Evolutionary conservation across 1,284 basidiomycete genomes (phyloP).

Genomic region (Agaricales sp.): DNA sequence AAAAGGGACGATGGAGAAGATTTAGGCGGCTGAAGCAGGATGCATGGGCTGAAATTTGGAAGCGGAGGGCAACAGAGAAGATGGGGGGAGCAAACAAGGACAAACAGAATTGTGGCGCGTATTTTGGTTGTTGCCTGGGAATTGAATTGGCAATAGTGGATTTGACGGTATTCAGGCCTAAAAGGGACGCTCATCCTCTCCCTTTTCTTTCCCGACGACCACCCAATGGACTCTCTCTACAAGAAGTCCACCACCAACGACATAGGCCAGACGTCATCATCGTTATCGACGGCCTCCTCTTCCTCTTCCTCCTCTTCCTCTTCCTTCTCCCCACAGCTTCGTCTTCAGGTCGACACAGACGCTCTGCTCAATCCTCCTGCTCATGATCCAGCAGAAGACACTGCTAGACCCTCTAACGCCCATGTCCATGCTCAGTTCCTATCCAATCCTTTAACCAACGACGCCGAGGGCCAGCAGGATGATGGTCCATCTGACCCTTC

Average conservation of each 20-base stretch:
- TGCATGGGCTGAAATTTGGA: neutral
- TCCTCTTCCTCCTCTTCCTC: neutral
- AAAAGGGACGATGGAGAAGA: too few relatives aligned
- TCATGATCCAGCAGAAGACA: slow-evolving; percentile 30
- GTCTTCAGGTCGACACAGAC: slow-evolving; percentile 1
- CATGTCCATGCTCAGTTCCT: slow-evolving; percentile 31
- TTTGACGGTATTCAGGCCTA: neutral
- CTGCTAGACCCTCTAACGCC: slow-evolving; percentile 33
- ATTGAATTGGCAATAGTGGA: neutral
- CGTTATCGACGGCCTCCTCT: neutral
- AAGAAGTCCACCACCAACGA: neutral
- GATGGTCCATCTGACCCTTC: slow-evolving; percentile 1
- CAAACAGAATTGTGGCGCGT: too few relatives aligned
- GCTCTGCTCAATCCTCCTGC: neutral
- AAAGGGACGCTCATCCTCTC: neutral
- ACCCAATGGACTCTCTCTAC: neutral
- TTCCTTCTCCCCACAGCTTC: neutral
- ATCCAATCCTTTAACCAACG: slow-evolving; percentile 9
- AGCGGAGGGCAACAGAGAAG: neutral
- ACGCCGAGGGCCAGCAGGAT: slow-evolving; percentile 8
- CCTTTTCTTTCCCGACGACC: neutral
- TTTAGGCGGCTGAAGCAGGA: too few relatives aligned
- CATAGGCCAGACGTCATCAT: neutral
- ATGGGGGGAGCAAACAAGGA: too few relatives aligned
- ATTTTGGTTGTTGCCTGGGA: too few relatives aligned